Conservation (phyloP, 805 yeast species). For the Groenewaldozyma salmanticensis region DNA sequence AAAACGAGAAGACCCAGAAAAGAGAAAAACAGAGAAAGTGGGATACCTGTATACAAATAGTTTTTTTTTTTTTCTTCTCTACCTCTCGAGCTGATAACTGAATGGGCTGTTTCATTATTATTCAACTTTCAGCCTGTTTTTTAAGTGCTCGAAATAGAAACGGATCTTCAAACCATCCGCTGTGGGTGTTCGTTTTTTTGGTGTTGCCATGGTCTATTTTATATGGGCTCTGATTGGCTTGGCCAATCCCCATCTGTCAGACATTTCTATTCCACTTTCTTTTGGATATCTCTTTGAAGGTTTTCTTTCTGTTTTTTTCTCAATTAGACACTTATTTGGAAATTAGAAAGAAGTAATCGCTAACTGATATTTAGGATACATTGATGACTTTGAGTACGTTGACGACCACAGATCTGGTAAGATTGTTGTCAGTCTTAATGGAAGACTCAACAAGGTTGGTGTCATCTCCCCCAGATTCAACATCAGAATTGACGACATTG, state of each 20-base stretch:
- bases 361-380: slow-evolving; percentile 73
- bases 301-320: neutral
- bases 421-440: slow-evolving; percentile 93
- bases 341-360: too few species aligned
- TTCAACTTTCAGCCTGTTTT: slow-evolving; percentile 88
- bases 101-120: slow-evolving; percentile 80
- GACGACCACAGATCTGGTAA: slow-evolving; percentile 99
- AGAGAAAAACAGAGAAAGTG: neutral
- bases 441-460: slow-evolving; percentile 98
- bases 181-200: slow-evolving; percentile 7
- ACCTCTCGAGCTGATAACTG: slow-evolving; percentile 90
- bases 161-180: too few species aligned
- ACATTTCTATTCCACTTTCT: too few species aligned
- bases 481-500: slow-evolving; percentile 89
- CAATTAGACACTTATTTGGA: slow-evolving; percentile 10
- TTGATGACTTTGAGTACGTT: slow-evolving; percentile 96
- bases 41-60: neutral
- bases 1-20: neutral
- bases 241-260: slow-evolving; percentile 27
- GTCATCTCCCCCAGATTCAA: slow-evolving; percentile 98
- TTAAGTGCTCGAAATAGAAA: slow-evolving; percentile 87
- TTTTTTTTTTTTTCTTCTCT: slow-evolving; percentile 6
- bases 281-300: slow-evolving; percentile 1
- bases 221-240: too few species aligned
- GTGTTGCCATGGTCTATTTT: slow-evolving; percentile 2